Evolutionary conservation across 768 basidiomycete species (phyloP).

Genomic region (Trichaptum fuscoviolaceum): DNA sequence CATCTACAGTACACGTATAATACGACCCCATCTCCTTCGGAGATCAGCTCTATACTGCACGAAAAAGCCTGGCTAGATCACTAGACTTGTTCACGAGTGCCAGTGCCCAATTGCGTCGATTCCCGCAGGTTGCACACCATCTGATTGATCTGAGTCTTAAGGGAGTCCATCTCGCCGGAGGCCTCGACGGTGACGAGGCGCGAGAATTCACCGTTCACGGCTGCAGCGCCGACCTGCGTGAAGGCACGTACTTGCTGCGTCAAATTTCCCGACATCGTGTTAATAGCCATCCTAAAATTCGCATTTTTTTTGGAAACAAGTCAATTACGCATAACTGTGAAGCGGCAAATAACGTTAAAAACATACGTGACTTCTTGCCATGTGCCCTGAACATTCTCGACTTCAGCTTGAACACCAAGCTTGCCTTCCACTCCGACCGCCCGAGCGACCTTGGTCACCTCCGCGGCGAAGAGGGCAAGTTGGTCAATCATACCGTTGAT

Average conservation of each 20-base stretch:
- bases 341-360: neutral
- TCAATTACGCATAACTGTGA: too few relatives aligned
- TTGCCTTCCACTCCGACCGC: conserved; percentile 99
- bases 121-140: conserved; percentile 99
- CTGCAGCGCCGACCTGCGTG: conserved; percentile 96
- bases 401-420: conserved; percentile 94
- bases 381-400: conserved; percentile 93
- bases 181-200: conserved; percentile 99
- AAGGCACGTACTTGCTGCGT: conserved; percentile 99
- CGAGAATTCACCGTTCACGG: conserved; percentile 98
- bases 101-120: conserved; percentile 97
- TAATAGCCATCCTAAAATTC: conserved; percentile 82
- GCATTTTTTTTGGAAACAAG: too few relatives aligned
- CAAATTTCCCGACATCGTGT: conserved; percentile 94
- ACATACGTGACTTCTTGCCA: conserved; percentile 98
- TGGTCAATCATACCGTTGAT: conserved; percentile 88
- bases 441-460: conserved; percentile 92
- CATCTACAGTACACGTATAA: too few relatives aligned
- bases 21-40: too few relatives aligned
- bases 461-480: conserved; percentile 63
- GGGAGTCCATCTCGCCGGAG: conserved; percentile 96
- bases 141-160: conserved; percentile 98
- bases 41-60: too few relatives aligned
- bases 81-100: conserved; percentile 98
- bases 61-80: conserved; percentile 37